Evolutionary conservation across 106 monocot species (phyloP).

Genomic region (Posidonia australis): DNA sequence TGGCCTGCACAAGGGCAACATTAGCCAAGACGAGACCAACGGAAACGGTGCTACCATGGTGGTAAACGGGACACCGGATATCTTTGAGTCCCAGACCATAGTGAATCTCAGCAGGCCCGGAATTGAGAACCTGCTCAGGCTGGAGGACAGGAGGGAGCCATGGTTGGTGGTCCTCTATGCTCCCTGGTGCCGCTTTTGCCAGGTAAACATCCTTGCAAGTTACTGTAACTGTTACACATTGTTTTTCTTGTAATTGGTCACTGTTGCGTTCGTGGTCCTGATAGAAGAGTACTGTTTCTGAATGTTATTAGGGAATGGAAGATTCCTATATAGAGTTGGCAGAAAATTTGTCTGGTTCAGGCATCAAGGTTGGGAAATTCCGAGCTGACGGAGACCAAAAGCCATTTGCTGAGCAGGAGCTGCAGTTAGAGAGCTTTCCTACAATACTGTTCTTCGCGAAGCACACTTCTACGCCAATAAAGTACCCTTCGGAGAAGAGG

Average conservation of each 20-base stretch:
- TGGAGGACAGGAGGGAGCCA: slow-evolving; percentile 60
- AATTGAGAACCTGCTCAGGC: slow-evolving; percentile 62
- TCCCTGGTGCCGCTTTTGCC: slow-evolving; percentile 94
- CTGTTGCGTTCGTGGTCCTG: no score
- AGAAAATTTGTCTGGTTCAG: slow-evolving; percentile 46
- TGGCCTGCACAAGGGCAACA: slow-evolving; percentile 94
- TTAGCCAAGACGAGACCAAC: slow-evolving; percentile 25
- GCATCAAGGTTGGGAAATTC: slow-evolving; percentile 74
- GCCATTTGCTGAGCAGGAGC: slow-evolving; percentile 63
- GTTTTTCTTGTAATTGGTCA: no score
- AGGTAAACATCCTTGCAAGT: slow-evolving; percentile 19
- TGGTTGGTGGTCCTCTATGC: slow-evolving; percentile 95
- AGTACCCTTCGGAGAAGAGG: slow-evolving; percentile 84
- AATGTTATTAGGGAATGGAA: slow-evolving; percentile 91
- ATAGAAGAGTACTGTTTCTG: no score
- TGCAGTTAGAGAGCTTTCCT: slow-evolving; percentile 82
- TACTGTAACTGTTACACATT: no score
- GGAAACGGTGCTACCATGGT: slow-evolving; percentile 17
- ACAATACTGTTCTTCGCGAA: slow-evolving; percentile 92
- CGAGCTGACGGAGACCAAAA: slow-evolving; percentile 80
- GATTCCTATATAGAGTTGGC: slow-evolving; percentile 67
- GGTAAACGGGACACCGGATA: slow-evolving; percentile 22
- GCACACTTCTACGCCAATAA: slow-evolving; percentile 49
- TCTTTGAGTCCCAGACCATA: slow-evolving; percentile 43
- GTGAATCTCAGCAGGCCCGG: slow-evolving; percentile 64